phyloP scores from a whole-genome alignment of 768 basidiomycete species.

The Crepidotus variabilis region DNA sequence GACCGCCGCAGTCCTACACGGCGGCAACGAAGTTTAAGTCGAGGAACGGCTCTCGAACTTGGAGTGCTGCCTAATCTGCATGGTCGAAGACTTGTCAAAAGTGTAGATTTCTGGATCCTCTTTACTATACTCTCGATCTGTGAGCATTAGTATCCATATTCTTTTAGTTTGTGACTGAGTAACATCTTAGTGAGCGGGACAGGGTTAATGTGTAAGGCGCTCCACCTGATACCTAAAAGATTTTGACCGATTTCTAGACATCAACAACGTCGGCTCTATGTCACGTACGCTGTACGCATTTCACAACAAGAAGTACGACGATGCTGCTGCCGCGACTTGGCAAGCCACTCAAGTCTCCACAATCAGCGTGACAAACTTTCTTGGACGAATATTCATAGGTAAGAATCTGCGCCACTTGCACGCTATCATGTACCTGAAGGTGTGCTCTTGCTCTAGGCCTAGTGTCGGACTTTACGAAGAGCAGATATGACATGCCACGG shows the following conservation, averaged over 20 bases:
- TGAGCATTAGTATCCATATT: slow-evolving; percentile 28
- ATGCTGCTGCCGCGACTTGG: slow-evolving; percentile 63
- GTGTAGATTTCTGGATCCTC: slow-evolving; percentile 63
- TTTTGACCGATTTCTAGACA: slow-evolving; percentile 41
- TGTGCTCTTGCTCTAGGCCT: slow-evolving; percentile 45
- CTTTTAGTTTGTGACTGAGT: not conserved
- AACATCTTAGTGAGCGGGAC: slow-evolving; percentile 59
- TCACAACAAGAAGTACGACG: slow-evolving; percentile 59
- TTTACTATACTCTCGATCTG: slow-evolving; percentile 54
- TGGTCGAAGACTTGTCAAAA: slow-evolving; percentile 47
- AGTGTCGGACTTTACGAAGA: slow-evolving; percentile 63
- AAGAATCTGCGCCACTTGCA: slow-evolving; percentile 1
- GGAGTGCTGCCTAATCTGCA: slow-evolving; percentile 45
- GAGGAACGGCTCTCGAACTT: slow-evolving; percentile 16
- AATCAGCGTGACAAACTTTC: slow-evolving; percentile 78
- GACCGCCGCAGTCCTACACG: slow-evolving; percentile 12
- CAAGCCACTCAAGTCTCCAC: slow-evolving; percentile 85
- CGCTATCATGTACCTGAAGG: not conserved
- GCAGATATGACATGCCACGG: slow-evolving; percentile 53
- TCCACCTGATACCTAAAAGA: not conserved
- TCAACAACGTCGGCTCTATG: slow-evolving; percentile 85
- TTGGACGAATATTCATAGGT: slow-evolving; percentile 79
- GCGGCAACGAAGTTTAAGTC: slow-evolving; percentile 18
- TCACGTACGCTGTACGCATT: slow-evolving; percentile 60
- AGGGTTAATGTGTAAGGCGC: slow-evolving; percentile 73